Conservation (phyloP, 2,329 filamentous ascomycete genomes). For the Fusarium staphyleae region DNA sequence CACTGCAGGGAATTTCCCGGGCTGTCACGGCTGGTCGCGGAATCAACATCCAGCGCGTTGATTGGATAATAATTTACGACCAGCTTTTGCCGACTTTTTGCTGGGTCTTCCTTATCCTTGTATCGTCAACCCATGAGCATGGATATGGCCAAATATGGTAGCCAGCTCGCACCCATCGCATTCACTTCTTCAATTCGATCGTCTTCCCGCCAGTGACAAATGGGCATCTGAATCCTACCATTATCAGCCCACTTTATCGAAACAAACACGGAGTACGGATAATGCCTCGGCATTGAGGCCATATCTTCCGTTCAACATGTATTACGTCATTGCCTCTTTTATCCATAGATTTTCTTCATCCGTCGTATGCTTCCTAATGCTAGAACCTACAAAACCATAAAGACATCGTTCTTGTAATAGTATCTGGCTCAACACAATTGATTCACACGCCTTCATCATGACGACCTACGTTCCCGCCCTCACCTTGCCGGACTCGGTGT, state of each 20-base stretch:
- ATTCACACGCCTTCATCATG: constrained; percentile 58
- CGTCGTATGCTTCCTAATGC: background rate
- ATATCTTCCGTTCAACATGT: constrained; percentile 11
- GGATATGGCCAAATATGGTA: constrained; percentile 17
- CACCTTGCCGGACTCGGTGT: constrained; percentile 74
- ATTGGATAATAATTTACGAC: constrained; percentile 22
- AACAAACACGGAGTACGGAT: too few relatives aligned
- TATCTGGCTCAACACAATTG: background rate
- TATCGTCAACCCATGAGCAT: too few relatives aligned
- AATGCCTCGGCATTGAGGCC: constrained; percentile 7
- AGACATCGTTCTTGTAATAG: background rate
- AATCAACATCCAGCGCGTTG: constrained; percentile 13
- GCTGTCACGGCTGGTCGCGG: constrained; percentile 1
- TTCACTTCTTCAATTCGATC: constrained; percentile 15
- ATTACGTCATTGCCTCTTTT: constrained; percentile 38
- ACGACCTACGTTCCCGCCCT: constrained; percentile 81
- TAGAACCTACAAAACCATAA: background rate
- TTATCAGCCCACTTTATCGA: constrained; percentile 32
- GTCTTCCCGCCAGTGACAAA: constrained; percentile 1
- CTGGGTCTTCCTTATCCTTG: too few relatives aligned
- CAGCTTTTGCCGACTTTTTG: background rate
- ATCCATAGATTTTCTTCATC: background rate
- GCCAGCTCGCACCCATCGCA: constrained; percentile 12
- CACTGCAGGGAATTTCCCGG: background rate
- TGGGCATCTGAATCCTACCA: constrained; percentile 18